phyloP scores from a whole-genome alignment of 2,329 filamentous ascomycete genomes.

The Colletotrichum sp. region DNA sequence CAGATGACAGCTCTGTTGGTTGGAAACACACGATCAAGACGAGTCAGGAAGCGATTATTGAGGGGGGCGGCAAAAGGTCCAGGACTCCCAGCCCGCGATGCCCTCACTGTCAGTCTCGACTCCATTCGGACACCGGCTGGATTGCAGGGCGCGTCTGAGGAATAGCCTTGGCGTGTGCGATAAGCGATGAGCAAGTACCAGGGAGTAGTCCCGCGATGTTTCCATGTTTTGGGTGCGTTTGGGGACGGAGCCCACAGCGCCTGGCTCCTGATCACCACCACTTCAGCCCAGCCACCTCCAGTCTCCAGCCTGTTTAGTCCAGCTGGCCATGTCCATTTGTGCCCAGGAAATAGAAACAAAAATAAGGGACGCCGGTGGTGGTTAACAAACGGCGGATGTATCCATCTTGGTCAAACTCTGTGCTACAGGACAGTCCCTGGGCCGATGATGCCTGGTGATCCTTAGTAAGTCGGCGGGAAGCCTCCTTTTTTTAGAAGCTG shows the following conservation, averaged over 20 bases:
- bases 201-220: conserved; percentile 1
- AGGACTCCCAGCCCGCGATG: background rate
- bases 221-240: conserved; percentile 19
- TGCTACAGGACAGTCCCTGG: background rate
- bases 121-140: background rate
- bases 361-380: background rate
- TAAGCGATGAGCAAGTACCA: conserved; percentile 7
- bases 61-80: background rate
- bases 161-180: conserved; percentile 11
- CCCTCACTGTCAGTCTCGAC: background rate
- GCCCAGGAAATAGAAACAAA: background rate
- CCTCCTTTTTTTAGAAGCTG: conserved; percentile 1
- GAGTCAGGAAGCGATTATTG: background rate
- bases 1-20: background rate
- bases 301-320: background rate
- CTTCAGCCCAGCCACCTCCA: background rate
- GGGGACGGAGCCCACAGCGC: background rate
- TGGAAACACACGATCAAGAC: background rate
- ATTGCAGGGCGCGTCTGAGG: conserved; percentile 9
- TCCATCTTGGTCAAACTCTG: background rate
- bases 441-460: background rate
- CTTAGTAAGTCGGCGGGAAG: background rate
- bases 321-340: background rate
- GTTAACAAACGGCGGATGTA: background rate
- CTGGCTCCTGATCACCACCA: background rate